Base-by-base conservation (phyloP, 2,329 filamentous ascomycete genomes). In the Chaetoscypha palmicola region DNA sequence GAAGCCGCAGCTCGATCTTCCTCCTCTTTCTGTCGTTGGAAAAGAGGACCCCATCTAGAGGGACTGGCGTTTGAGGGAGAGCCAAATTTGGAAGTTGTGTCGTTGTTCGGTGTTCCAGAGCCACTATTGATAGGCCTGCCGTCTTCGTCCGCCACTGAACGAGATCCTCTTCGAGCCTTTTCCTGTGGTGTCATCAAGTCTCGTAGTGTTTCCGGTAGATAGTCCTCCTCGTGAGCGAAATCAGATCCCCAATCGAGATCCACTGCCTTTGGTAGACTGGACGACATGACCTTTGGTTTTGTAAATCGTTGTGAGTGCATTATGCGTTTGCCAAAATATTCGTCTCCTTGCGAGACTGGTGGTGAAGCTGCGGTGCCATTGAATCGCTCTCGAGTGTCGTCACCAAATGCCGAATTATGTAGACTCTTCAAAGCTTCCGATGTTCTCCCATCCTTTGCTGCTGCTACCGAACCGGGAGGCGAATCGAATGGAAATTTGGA, bases 401-500 rank as follows among this genome's bases (percentile, higher is more conserved):
- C 64, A 37, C 79, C 80, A 60, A 83, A 84, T 5, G 79, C 80
- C 3, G 79, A 83, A n/a, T 71, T 76, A 59, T 82, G 79, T 16
- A 83, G 65, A 46, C 74, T 68, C 61, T 81, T 82, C 20, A 84
- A 66, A 5, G 79, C 77, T 54, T 81, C 78, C 2, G 77, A 81
- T 2, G 77, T 77, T 39, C 76, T 70, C 2, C 69, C 66, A 38
- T 81, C 78, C 53, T 78, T 78, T 45, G 71, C 80, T 22, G 71
- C 72, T 59, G 71, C 75, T 31, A 88, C 73, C 1, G 87, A 89
- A 1, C 83, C 78, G 2, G 88, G 84, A 4, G 89, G 89, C 7
- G 85, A 89, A 41, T 95, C 90, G 53, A 96, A 71, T 11, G 86
- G 86, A 58, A 97, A 96, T 57, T 91, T 87, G 40, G 88, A 86